Evolutionary conservation across 352 stramenopile genomes (phyloP), one percentile per base, ranked within the genome.

Genomic region (Pythium chondricola): DNA sequence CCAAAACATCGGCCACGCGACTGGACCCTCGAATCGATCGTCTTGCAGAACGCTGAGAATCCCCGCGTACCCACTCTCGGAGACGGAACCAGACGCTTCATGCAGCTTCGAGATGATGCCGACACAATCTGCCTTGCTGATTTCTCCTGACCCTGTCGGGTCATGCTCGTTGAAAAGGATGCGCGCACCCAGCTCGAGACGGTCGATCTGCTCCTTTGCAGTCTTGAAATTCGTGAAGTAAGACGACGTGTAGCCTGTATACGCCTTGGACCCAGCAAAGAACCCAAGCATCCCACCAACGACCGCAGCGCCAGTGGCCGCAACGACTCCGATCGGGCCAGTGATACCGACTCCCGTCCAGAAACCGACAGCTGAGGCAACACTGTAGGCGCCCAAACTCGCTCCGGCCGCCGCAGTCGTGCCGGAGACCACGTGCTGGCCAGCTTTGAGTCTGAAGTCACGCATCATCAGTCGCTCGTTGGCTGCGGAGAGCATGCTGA

Each of bases 141-240:
- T 91, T 26, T 68, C 51, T 2, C 83, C 83, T 0, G 58, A 71
- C 8, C 63, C 76, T 13, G 64, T 65, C 0, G 71, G 67, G 29
- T 94, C 83, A 50, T 83, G 91, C 52, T 94, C 81, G 41, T 87
- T 83, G 44, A 94, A 94, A 21, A 94, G 48, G 46, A 93, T 81
- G 16, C 82, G 67, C 13, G 83, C 81, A 6, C 83, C 83, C 25
- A 93, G 61, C 37, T 93, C 83, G 6, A 94, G 55, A 8, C 79
- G 76, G 56, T 94, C 80, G 32, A 94, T 93, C 27, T 94, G 78
- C 33, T 90, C 83, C 30, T 83, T 92, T 4, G 83, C 81, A 30
- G 84, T 72, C 55, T 80, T 65, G 46, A 89, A 79, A 32, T 63
- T 85, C 37, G 67, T 74, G 26, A 94, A 94, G 53, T 94, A 90